These are phyloP conservation scores for Xerocomus potaroensis DNA, from an alignment of 768 basidiomycete species.

Conservation along the genomic window DNA sequence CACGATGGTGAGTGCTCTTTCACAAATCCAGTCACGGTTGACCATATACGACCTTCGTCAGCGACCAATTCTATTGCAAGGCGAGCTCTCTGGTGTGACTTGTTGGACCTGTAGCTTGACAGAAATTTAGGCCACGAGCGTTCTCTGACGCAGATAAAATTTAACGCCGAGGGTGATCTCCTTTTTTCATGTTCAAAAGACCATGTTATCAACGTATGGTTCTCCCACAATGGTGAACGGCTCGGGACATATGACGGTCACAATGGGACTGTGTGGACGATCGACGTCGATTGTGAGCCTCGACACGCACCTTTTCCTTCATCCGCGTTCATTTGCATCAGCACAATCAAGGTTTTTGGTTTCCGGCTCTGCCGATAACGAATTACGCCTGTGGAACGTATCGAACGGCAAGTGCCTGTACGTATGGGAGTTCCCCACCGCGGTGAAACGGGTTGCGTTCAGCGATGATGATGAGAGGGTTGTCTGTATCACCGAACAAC, in stretches of 20 bases:
- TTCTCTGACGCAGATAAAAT: conserved; percentile 95
- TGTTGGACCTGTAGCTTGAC: conserved; percentile 10
- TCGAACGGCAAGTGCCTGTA: conserved; percentile 87
- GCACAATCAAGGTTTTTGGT: conserved; percentile 84
- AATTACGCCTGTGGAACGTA: conserved; percentile 86
- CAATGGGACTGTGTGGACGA: conserved; percentile 96
- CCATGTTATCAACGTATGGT: conserved; percentile 94
- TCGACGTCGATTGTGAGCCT: conserved; percentile 88
- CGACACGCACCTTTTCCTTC: not conserved
- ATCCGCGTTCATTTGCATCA: conserved; percentile 21
- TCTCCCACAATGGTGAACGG: conserved; percentile 93
- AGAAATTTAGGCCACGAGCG: conserved; percentile 81
- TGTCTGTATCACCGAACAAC: conserved; percentile 94
- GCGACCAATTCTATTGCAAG: conserved; percentile 77
- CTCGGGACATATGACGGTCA: conserved; percentile 95
- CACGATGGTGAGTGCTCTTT: conserved; percentile 14
- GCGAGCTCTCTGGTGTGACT: conserved; percentile 22
- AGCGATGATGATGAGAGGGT: conserved; percentile 79
- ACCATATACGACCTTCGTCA: conserved; percentile 23
- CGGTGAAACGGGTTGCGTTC: conserved; percentile 94
- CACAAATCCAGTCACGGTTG: not conserved
- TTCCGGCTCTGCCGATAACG: conserved; percentile 93
- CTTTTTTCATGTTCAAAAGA: conserved; percentile 97
- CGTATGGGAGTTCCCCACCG: conserved; percentile 97
- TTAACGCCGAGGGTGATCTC: conserved; percentile 93